A percentile compares a stretch with the other conserved stretches of the same genome.
These are phyloP conservation scores for Dichotomopilus funicola DNA, from an alignment of 2,329 filamentous ascomycete species.

Conservation along the genomic window DNA sequence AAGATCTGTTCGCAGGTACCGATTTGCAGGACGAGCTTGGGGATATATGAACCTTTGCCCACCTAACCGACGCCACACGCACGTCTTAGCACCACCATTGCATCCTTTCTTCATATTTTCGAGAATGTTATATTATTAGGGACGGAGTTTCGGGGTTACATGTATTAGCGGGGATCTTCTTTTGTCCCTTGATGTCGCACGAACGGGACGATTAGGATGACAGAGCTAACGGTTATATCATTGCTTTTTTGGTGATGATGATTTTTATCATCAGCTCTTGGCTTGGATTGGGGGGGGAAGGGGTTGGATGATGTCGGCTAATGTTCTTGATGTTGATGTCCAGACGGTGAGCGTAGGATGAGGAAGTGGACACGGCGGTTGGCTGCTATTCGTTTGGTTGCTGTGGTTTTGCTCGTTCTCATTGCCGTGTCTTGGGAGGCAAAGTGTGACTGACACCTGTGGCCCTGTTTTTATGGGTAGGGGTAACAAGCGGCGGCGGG, in stretches of 20 bases:
- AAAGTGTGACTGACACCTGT: too few species aligned
- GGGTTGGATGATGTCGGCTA: constrained; percentile 8
- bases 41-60: constrained; percentile 8
- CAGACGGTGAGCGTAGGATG: background rate
- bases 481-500: too few species aligned
- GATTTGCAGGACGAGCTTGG: constrained; percentile 22
- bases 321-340: constrained; percentile 1
- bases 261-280: background rate
- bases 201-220: constrained; percentile 18
- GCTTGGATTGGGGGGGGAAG: background rate
- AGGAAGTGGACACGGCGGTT: too few species aligned
- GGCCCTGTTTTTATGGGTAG: too few species aligned
- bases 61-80: too few species aligned
- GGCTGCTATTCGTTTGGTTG: too few species aligned
- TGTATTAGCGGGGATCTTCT: constrained; percentile 4
- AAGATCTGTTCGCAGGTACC: constrained; percentile 26
- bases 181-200: constrained; percentile 8
- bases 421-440: too few species aligned
- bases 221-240: constrained; percentile 8
- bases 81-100: too few species aligned
- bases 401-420: too few species aligned
- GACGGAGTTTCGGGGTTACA: constrained; percentile 17
- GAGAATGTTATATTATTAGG: constrained; percentile 22
- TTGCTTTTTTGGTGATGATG: constrained; percentile 6
- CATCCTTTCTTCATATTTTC: background rate